phyloP scores from a whole-genome alignment of 2,329 filamentous ascomycete species.

The Paecilomyces formosus region DNA sequence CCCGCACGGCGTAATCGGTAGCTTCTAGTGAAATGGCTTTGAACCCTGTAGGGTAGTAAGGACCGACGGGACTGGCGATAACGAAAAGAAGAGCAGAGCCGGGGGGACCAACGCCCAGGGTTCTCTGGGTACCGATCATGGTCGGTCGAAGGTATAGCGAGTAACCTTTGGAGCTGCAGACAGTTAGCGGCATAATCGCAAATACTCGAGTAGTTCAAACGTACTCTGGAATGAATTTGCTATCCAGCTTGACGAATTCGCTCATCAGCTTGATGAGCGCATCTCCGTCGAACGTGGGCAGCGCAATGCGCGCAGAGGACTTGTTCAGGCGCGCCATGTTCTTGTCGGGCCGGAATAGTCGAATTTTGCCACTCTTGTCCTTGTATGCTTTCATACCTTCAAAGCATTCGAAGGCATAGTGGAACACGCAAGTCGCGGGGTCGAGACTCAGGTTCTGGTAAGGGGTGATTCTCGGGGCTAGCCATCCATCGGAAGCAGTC shows the following conservation, averaged over 20 bases:
- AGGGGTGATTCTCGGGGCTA: slow-evolving; percentile 72
- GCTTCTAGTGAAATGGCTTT: slow-evolving; percentile 94
- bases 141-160: slow-evolving; percentile 93
- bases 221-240: slow-evolving; percentile 79
- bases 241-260: slow-evolving; percentile 70
- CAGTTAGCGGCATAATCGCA: slow-evolving; percentile 5
- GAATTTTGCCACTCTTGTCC: slow-evolving; percentile 67
- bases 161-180: slow-evolving; percentile 61
- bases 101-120: slow-evolving; percentile 85
- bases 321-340: slow-evolving; percentile 96
- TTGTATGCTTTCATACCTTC: slow-evolving; percentile 99
- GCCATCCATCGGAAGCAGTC: slow-evolving; percentile 79
- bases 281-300: slow-evolving; percentile 73
- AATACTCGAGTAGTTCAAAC: slow-evolving; percentile 12
- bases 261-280: slow-evolving; percentile 75
- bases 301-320: slow-evolving; percentile 81
- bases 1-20: slow-evolving; percentile 91
- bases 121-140: slow-evolving; percentile 94
- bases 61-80: slow-evolving; percentile 92
- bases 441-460: slow-evolving; percentile 98
- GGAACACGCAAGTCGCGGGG: slow-evolving; percentile 92
- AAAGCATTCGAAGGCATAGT: slow-evolving; percentile 97
- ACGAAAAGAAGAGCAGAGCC: slow-evolving; percentile 87
- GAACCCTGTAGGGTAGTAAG: slow-evolving; percentile 97
- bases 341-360: slow-evolving; percentile 87